phyloP scores from a whole-genome alignment of 2,329 filamentous ascomycete genomes.

The Erysiphe pulchra region DNA sequence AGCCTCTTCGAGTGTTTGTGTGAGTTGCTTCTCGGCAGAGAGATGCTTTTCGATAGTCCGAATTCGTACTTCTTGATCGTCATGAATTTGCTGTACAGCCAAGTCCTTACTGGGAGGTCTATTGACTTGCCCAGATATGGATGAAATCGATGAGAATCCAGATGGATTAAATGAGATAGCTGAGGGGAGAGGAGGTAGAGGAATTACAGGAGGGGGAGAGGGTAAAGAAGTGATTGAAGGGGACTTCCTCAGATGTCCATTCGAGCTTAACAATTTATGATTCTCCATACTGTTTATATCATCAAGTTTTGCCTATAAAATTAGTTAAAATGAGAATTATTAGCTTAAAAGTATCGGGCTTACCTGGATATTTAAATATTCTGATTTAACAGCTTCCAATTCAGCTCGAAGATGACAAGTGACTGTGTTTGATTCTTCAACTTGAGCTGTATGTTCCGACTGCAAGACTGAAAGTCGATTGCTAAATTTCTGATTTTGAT shows the following conservation, averaged over 20 bases:
- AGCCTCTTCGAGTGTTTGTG: slow-evolving; percentile 81
- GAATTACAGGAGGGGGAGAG: slow-evolving; percentile 83
- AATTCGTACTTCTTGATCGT: slow-evolving; percentile 88
- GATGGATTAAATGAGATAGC: slow-evolving; percentile 16
- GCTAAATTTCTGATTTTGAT: slow-evolving; percentile 63
- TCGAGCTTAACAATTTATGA: slow-evolving; percentile 25
- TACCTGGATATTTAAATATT: slow-evolving; percentile 46
- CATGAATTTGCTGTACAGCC: slow-evolving; percentile 50
- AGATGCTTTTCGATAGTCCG: slow-evolving; percentile 92
- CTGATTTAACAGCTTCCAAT: slow-evolving; percentile 38
- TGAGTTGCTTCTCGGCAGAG: slow-evolving; percentile 86
- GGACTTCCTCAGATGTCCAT: slow-evolving; percentile 42
- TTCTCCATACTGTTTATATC: slow-evolving; percentile 18
- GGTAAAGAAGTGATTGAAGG: slow-evolving; percentile 61
- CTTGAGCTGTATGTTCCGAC: slow-evolving; percentile 43
- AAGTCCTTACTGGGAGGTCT: slow-evolving; percentile 65
- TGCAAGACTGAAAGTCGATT: slow-evolving; percentile 70
- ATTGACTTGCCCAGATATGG: slow-evolving; percentile 25
- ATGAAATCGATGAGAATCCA: slow-evolving; percentile 3
- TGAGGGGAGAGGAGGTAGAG: slow-evolving; percentile 69
- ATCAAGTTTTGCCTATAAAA: slow-evolving; percentile 30
- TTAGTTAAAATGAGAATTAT: neutral
- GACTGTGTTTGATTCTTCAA: slow-evolving; percentile 53
- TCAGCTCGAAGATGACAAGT: slow-evolving; percentile 38
- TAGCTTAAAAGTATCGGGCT: slow-evolving; percentile 3